Conservation (phyloP, 2,329 filamentous ascomycete species). For the Neofusicoccum umdonicola region DNA sequence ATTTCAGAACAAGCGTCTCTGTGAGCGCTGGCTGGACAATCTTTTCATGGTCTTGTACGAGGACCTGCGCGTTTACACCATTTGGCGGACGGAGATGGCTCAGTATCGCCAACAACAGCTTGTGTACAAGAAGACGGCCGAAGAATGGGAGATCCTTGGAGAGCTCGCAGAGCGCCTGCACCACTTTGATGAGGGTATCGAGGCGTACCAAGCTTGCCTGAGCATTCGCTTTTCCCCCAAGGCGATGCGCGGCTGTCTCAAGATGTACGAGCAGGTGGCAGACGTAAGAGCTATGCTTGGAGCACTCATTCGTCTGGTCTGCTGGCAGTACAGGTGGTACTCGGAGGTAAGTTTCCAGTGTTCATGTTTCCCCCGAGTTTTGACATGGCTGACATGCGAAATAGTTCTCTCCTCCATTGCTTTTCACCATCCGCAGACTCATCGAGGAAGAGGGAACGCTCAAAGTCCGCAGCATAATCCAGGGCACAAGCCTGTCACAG, state of each 20-base stretch:
- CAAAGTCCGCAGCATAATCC: conserved; percentile 95
- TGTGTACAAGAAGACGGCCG: conserved; percentile 93
- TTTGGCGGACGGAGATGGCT: conserved; percentile 97
- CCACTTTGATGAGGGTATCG: conserved; percentile 84
- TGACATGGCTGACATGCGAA: conserved; percentile 21
- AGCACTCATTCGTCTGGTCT: conserved; percentile 85
- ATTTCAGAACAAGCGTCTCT: conserved; percentile 95
- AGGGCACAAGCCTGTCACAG: conserved; percentile 91
- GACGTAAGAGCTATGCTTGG: conserved; percentile 79
- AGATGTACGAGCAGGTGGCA: conserved; percentile 72
- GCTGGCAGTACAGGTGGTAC: conserved; percentile 99
- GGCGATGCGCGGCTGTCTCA: conserved; percentile 80
- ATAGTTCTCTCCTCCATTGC: conserved; percentile 84
- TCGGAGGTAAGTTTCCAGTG: conserved; percentile 64
- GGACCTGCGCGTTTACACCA: conserved; percentile 95
- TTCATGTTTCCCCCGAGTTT: not conserved
- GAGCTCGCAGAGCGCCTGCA: conserved; percentile 90
- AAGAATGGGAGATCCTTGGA: conserved; percentile 97
- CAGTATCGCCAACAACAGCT: conserved; percentile 91
- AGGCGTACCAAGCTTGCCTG: conserved; percentile 88
- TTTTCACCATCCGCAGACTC: conserved; percentile 82
- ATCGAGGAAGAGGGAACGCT: conserved; percentile 98
- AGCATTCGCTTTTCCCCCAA: conserved; percentile 89
- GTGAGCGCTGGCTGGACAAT: conserved; percentile 96
- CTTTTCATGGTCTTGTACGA: conserved; percentile 99